Percentiles rank a stretch among this genome's conserved stretches.
phyloP scores from a whole-genome alignment of 768 basidiomycete genomes.

The Suillus subaureus region DNA sequence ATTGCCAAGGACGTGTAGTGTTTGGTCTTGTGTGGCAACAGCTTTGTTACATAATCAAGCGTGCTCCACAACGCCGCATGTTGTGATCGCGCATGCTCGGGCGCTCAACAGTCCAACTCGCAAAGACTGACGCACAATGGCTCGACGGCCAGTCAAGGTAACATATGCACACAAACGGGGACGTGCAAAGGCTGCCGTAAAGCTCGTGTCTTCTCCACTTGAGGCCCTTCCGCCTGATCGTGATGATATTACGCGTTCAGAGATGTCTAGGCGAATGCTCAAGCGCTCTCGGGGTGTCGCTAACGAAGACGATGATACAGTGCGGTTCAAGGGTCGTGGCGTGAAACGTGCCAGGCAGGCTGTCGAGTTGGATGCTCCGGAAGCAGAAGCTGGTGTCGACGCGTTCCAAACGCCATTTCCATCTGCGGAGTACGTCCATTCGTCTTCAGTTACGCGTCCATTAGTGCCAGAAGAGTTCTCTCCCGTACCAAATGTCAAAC shows the following conservation, averaged over 20 bases:
- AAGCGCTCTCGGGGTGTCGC: conserved; percentile 44
- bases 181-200: conserved; percentile 18
- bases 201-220: conserved; percentile 29
- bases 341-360: conserved; percentile 38
- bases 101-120: not conserved
- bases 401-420: conserved; percentile 32
- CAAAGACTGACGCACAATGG: conserved; percentile 8
- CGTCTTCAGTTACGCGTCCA: conserved; percentile 25
- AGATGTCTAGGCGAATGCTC: conserved; percentile 49
- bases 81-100: not conserved
- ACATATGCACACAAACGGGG: conserved; percentile 37
- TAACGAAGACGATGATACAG: conserved; percentile 22
- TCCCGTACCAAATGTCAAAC: conserved; percentile 41
- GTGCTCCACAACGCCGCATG: conserved; percentile 3
- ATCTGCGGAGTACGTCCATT: conserved; percentile 23
- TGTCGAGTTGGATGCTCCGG: conserved; percentile 10
- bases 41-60: conserved; percentile 23
- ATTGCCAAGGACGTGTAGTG: too few species aligned
- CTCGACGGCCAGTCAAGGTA: conserved; percentile 20
- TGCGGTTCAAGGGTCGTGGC: conserved; percentile 21
- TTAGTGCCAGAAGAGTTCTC: conserved; percentile 40
- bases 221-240: conserved; percentile 27
- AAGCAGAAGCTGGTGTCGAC: conserved; percentile 17
- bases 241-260: conserved; percentile 38
- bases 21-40: conserved; percentile 17